Base-by-base conservation (phyloP, 192 early-diverging fungal genomes). In the Backusella australiensis region DNA sequence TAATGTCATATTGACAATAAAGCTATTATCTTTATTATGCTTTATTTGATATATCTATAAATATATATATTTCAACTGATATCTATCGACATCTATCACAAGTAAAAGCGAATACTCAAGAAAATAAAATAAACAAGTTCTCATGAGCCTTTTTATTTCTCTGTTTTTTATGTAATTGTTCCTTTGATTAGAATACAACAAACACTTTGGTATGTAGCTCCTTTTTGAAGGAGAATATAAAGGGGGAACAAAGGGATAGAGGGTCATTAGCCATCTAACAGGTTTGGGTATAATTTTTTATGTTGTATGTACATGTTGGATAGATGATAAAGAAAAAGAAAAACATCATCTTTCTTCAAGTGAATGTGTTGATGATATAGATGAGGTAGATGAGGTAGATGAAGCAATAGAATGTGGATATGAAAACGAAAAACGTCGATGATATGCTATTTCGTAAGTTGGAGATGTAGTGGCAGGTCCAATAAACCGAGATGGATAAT, bases 401-500 rank as follows among this genome's bases (percentile, higher is more conserved):
- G 68, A 69, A 14, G 68, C 19, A 4, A 36, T 21, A n/a, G 67
- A 69, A 11, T 34, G 38, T 38, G 36, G 3, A 39, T 35, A 69
- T 23, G 68, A 69, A 69, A 69, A 69, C 21, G 36, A 38, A 39
- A 69, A 38, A n/a, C 68, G 68, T 69, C 68, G 19, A 39, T 69
- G 38, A 26, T 41, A 35, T 39, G 34, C 68, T 38, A 38, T 23
- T 38, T 34, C n/a, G 21, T 21, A 39, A 39, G 68, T 38, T 23
- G 34, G 34, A 21, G 35, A 38, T 39, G 36, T 69, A n/a, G 67
- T 69, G 34, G 9, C n/a, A 69, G 67, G 23, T 21, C 21, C 38
- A 12, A 69, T 23, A 23, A 23, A 41, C 12, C 68, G 68, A 39
- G 68, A 69, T 23, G 68, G 38, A 69, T 69, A 69, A 8, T 67